A percentile compares a stretch with the other conserved stretches of the same genome.
phyloP scores from a whole-genome alignment of 805 yeast genomes.

The Kuraishia hungarica region DNA sequence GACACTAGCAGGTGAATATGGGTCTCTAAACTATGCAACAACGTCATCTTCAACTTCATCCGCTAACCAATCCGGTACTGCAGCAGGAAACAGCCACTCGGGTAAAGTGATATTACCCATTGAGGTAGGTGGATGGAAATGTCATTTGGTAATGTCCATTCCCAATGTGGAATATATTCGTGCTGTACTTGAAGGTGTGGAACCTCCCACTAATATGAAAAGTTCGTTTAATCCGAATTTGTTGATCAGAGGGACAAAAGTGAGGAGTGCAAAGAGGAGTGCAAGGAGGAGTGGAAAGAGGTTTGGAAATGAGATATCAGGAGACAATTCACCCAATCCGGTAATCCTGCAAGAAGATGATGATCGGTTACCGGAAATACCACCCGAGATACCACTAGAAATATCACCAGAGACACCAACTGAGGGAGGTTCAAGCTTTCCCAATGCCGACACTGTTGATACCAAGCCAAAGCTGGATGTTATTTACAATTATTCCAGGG shows the following conservation, averaged over 20 bases:
- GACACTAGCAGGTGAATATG: background rate
- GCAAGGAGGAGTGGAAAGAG: too few species aligned
- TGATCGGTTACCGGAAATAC: background rate
- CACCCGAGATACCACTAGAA: too few species aligned
- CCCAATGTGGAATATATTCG: background rate
- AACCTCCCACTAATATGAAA: background rate
- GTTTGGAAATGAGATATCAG: too few species aligned
- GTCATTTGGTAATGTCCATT: background rate
- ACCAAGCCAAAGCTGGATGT: background rate
- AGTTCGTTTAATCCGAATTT: background rate
- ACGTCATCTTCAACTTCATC: background rate
- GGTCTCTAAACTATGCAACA: too few species aligned
- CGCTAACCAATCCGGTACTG: background rate
- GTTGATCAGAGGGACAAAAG: background rate
- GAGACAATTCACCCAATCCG: background rate
- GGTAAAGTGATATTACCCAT: background rate
- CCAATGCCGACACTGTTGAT: too few species aligned
- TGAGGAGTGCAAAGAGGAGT: background rate
- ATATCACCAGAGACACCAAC: too few species aligned
- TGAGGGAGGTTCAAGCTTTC: too few species aligned
- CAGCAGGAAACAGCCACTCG: background rate
- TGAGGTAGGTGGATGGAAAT: constrained; percentile 1
- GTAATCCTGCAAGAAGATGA: background rate
- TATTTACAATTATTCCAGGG: background rate
- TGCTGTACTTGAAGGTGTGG: background rate